Evolutionary conservation across 2,329 filamentous ascomycete genomes (phyloP).

Genomic region (Neoarthrinium moseri): DNA sequence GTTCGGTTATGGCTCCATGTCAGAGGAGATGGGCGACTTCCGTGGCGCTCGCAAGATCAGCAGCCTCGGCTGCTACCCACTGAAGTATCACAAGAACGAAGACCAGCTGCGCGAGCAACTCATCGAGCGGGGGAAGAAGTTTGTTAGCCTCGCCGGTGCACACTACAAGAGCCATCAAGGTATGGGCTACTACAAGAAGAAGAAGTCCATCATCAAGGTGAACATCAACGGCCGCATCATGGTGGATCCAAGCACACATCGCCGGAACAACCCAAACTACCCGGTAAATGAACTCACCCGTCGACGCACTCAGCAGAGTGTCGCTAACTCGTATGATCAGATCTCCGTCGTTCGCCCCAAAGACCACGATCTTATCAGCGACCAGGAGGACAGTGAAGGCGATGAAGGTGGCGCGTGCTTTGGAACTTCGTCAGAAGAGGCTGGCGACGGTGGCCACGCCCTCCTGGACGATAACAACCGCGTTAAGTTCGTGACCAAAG

Average conservation of each 20-base stretch:
- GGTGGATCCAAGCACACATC: conserved; percentile 80
- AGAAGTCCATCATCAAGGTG: conserved; percentile 72
- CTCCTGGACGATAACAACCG: conserved; percentile 32
- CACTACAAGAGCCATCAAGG: conserved; percentile 82
- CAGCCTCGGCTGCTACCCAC: conserved; percentile 71
- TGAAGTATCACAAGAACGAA: conserved; percentile 77
- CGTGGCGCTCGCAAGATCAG: conserved; percentile 81
- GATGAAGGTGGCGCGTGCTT: conserved; percentile 39
- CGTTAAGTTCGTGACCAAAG: conserved; percentile 49
- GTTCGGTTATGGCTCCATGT: conserved; percentile 73
- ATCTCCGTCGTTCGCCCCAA: conserved; percentile 73
- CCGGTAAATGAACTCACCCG: conserved; percentile 27
- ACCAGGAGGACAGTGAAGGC: conserved; percentile 44
- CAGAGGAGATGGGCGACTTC: conserved; percentile 71
- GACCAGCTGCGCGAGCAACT: conserved; percentile 63
- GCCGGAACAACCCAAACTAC: conserved; percentile 85
- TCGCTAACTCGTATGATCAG: not conserved
- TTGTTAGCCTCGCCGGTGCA: conserved; percentile 76
- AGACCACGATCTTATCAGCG: conserved; percentile 60
- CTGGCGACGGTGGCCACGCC: not conserved
- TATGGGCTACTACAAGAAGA: conserved; percentile 81
- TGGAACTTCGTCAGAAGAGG: conserved; percentile 35
- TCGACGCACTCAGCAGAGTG: not conserved
- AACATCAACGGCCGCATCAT: conserved; percentile 86
- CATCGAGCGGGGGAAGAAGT: conserved; percentile 80